Percentiles rank a stretch among this genome's conserved stretches.
These are phyloP conservation scores for Leccinum pallidistipes DNA, from an alignment of 1,284 basidiomycete genomes.

Conservation along the genomic window DNA sequence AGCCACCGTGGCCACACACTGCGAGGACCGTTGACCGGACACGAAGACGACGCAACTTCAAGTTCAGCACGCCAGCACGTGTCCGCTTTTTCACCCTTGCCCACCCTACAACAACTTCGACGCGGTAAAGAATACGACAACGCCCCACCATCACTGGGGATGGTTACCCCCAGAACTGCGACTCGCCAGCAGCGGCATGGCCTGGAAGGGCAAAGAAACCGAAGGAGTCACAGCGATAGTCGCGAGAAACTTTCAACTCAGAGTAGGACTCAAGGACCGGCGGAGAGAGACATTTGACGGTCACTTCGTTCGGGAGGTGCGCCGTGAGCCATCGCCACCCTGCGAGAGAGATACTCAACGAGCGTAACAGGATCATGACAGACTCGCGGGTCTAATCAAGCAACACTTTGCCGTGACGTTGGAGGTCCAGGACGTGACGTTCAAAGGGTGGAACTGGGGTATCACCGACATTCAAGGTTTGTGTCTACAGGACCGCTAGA, in stretches of 20 bases:
- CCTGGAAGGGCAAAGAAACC: slow-evolving; percentile 82
- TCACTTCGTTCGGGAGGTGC: slow-evolving; percentile 80
- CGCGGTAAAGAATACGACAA: too few species aligned
- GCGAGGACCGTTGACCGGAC: too few species aligned
- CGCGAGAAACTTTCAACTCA: slow-evolving; percentile 89
- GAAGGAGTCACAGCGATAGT: slow-evolving; percentile 76
- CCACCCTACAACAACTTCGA: too few species aligned
- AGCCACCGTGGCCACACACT: too few species aligned
- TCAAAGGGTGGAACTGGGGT: slow-evolving; percentile 99
- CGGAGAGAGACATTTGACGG: slow-evolving; percentile 90
- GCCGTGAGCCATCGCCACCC: slow-evolving; percentile 7
- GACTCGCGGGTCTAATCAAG: slow-evolving; percentile 72
- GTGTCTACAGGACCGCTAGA: slow-evolving; percentile 22
- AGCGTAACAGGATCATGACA: slow-evolving; percentile 52
- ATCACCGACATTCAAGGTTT: slow-evolving; percentile 90
- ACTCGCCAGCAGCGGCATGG: slow-evolving; percentile 85
- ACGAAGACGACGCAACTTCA: too few species aligned
- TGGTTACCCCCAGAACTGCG: slow-evolving; percentile 68
- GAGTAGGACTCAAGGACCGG: slow-evolving; percentile 78
- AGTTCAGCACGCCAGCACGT: too few species aligned
- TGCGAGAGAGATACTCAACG: background rate
- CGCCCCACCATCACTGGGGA: too few species aligned
- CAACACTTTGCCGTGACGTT: slow-evolving; percentile 85
- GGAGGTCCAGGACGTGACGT: slow-evolving; percentile 84
- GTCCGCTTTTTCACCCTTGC: too few species aligned